Evolutionary conservation across 2,329 filamentous ascomycete genomes (phyloP).

Genomic region (Xylariales sp.): DNA sequence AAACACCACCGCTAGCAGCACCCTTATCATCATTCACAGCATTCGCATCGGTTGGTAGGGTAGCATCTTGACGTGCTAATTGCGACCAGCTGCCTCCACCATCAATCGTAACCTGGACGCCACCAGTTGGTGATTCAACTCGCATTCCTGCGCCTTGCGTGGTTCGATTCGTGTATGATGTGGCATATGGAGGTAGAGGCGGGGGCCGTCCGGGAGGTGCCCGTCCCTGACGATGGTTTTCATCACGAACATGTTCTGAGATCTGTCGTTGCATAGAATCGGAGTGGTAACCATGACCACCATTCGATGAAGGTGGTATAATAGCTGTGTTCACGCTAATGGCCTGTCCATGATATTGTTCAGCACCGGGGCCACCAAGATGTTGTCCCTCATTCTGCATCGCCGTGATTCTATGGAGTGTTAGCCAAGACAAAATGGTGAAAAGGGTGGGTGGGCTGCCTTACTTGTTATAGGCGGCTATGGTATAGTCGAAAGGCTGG

Average conservation of each 20-base stretch:
- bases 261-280: constrained; percentile 5
- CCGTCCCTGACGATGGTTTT: constrained; percentile 1
- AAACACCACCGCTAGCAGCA: constrained; percentile 71
- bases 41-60: constrained; percentile 63
- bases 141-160: constrained; percentile 59
- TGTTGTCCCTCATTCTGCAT: constrained; percentile 13
- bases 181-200: constrained; percentile 40
- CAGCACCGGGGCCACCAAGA: constrained; percentile 5
- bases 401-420: constrained; percentile 30
- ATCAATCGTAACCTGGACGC: constrained; percentile 86
- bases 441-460: constrained; percentile 17
- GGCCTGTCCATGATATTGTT: constrained; percentile 12
- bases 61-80: constrained; percentile 78
- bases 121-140: constrained; percentile 73
- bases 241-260: constrained; percentile 1
- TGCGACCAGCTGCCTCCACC: constrained; percentile 89
- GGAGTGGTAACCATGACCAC: constrained; percentile 5
- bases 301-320: constrained; percentile 5
- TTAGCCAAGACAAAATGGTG: constrained; percentile 1
- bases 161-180: constrained; percentile 38
- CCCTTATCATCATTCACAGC: constrained; percentile 49
- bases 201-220: constrained; percentile 5
- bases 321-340: constrained; percentile 9
- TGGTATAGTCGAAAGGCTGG: constrained; percentile 90
- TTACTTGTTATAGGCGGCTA: constrained; percentile 72